Evolutionary conservation across 2,329 filamentous ascomycete species (phyloP).

Genomic region (Dactylellina drechsleri): DNA sequence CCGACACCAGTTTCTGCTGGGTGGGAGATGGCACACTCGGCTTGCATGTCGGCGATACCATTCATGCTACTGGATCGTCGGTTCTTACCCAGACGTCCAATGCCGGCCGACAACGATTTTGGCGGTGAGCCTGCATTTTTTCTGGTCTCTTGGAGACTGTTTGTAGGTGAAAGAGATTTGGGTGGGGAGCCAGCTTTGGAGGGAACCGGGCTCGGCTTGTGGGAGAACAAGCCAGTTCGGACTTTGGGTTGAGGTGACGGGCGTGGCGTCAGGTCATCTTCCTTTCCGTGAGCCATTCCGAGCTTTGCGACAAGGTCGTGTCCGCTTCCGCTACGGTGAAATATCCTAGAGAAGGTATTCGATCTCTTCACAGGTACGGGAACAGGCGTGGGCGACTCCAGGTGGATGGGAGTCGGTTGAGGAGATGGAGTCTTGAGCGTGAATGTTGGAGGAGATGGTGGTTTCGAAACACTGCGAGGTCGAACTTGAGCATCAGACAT

Average conservation of each 20-base stretch:
- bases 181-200: conserved; percentile 61
- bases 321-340: conserved; percentile 50
- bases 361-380: conserved; percentile 59
- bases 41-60: conserved; percentile 59
- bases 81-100: conserved; percentile 59
- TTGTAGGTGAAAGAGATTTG: conserved; percentile 67
- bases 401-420: conserved; percentile 21
- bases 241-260: conserved; percentile 57
- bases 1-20: conserved; percentile 76
- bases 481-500: conserved; percentile 56
- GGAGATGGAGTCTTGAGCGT: conserved; percentile 34
- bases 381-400: conserved; percentile 44
- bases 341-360: conserved; percentile 62
- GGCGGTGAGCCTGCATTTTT: conserved; percentile 54
- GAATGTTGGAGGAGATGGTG: conserved; percentile 31
- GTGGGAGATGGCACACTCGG: conserved; percentile 62
- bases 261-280: conserved; percentile 60
- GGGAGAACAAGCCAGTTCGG: conserved; percentile 61
- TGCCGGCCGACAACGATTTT: conserved; percentile 55
- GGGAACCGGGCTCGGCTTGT: conserved; percentile 57
- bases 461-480: conserved; percentile 42
- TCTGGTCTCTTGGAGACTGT: conserved; percentile 63
- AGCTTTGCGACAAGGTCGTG: conserved; percentile 38
- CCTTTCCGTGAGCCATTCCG: conserved; percentile 60
- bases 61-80: conserved; percentile 66